Evolutionary conservation across 768 basidiomycete species (phyloP), one percentile per base, ranked within the genome.

Genomic region (Lepiota subincarnata): DNA sequence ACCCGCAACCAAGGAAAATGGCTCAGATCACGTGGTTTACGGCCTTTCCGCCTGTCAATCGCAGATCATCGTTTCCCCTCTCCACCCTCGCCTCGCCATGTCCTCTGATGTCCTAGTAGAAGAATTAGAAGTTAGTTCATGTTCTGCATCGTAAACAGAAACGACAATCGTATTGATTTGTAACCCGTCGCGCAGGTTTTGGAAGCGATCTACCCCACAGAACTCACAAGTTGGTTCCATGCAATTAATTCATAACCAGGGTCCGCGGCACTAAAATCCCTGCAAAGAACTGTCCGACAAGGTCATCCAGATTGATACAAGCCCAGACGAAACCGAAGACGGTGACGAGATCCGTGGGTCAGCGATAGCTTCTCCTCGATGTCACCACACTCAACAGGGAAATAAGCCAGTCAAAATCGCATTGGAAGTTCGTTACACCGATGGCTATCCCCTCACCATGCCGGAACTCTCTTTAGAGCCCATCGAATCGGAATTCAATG

Each of bases 191-290:
- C 7, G 16, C 62, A 96, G 89, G 93, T 97, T 22, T 80, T 98
- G 60, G 93, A 96, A 72, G 87, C 92, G 2, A 98, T 98, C 68
- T 98, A 96, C 68, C 92, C 96, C 4, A 87, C 91, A 59, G 96
- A 98, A 69, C 75, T 97, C 54, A 80, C 87, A 64, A 89, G 95
- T 97, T 74, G 66, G 93, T 89, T 59, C 60, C 62, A 60, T 62
- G 64, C 63, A 65, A 62, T 56, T 57, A 65, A 60, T 62, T 52
- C 31, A 60, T 59, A 60, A 59, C 58, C 10, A 63, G 64, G 57
- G 53, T 51, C 51, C 64, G 63, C 59, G 55, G 49, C 51, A 68
- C 80, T 85, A 71, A 83, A 73, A 67, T 69, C 70, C 64, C 70
- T 59, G 51, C 62, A 62, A 89, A 98, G 96, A 88, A 78, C 65